Evolutionary conservation across 768 basidiomycete species (phyloP), one percentile per base, ranked within the genome.

Genomic region (Russula ochroleuca): DNA sequence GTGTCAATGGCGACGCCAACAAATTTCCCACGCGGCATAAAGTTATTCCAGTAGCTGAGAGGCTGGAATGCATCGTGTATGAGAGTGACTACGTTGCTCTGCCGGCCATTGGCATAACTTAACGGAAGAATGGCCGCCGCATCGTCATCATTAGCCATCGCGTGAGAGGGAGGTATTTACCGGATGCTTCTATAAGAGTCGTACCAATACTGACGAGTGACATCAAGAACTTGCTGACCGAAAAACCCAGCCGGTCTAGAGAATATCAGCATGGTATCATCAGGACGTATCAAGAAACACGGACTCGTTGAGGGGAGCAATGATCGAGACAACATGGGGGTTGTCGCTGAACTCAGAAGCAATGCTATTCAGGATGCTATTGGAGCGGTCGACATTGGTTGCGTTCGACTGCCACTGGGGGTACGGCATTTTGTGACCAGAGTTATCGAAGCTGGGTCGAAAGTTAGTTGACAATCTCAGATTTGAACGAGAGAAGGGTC

Each of bases 31-130:
- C 74, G 53, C 4, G 78, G 74, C 78, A 84, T 77, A 64, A 87
- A 89, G 21, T 83, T 83, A 43, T 74, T 71, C 90, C 90, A 92
- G 69, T 81, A 86, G 64, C 79, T 82, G 54, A 90, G 77, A 53
- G 84, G 77, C 71, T 90, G 88, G 78, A 92, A 93, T 3, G 90
- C 90, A 66, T 92, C 91, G 68, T 88, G 85, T 43, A 92, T 79
- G 68, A 91, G 74, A 14, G 85, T 81, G 14, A 91, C 73, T 3
- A 81, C 82, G 71, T 90, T 83, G 66, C 80, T 78, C 61, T 77
- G 70, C 64, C 77, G 73, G n/a, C 75, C 73, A 25, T 73, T 75
- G 48, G 78, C 79, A 63, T 72, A 76, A 0, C 81, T 79, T 68
- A 76, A 79, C 64, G 77, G 77, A 35, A 76, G 21, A 76, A 80